Conservation (phyloP, 805 yeast species). For the Starmerella vaccinii region DNA sequence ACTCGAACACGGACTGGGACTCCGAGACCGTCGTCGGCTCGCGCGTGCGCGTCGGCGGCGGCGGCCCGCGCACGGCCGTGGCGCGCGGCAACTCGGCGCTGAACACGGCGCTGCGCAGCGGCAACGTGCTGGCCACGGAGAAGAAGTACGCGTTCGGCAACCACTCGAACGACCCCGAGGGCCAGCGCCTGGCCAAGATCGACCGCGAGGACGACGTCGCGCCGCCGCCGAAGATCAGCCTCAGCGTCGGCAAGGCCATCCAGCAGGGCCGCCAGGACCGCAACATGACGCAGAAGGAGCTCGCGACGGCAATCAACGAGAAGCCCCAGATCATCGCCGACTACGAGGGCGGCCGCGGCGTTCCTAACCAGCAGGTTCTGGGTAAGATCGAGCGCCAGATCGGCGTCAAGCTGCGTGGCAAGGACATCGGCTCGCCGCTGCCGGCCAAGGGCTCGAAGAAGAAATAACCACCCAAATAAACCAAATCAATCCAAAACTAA, state of each 20-base stretch:
- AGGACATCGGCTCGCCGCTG: conserved; percentile 85
- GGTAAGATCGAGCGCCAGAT: conserved; percentile 87
- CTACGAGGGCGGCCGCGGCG: conserved; percentile 93
- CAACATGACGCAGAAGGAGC: conserved; percentile 85
- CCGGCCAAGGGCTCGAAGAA: conserved; percentile 36
- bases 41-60: conserved; percentile 69
- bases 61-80: conserved; percentile 77
- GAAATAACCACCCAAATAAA: conserved; percentile 24
- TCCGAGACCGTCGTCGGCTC: conserved; percentile 78
- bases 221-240: conserved; percentile 79
- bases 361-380: conserved; percentile 90
- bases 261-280: conserved; percentile 78
- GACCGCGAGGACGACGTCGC: conserved; percentile 92
- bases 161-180: conserved; percentile 65
- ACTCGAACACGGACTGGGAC: conserved; percentile 66
- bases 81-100: conserved; percentile 68
- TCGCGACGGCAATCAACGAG: conserved; percentile 91
- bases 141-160: conserved; percentile 72
- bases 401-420: conserved; percentile 93
- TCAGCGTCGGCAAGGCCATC: conserved; percentile 78
- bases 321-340: conserved; percentile 92
- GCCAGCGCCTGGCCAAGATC: conserved; percentile 86
- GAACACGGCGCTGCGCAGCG: conserved; percentile 90
- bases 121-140: conserved; percentile 80
- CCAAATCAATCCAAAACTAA: not conserved